Evolutionary conservation across 169 alveolate genomes (phyloP).

Genomic region (Eimeria tenella): DNA sequence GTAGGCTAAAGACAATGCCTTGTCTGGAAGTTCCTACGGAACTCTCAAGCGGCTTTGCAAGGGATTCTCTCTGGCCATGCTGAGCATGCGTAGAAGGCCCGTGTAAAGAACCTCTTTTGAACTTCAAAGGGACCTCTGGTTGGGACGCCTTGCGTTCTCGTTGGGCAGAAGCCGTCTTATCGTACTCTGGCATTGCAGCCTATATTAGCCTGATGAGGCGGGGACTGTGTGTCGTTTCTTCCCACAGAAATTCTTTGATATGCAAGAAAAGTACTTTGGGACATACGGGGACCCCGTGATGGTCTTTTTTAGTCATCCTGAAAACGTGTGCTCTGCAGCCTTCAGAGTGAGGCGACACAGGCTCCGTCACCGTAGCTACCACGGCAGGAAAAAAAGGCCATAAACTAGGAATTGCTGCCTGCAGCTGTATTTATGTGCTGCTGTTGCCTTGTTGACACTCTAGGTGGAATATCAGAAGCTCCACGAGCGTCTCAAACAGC

Average conservation of each 20-base stretch:
- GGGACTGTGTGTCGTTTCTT: no score
- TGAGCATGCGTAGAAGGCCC: no score
- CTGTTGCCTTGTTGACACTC: background rate
- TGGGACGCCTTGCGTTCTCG: no score
- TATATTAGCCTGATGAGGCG: no score
- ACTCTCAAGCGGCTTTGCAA: no score
- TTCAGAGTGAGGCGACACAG: slow-evolving; percentile 56
- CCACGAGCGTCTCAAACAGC: slow-evolving; percentile 56
- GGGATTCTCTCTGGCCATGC: no score
- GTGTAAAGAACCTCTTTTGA: no score
- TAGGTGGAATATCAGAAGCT: slow-evolving; percentile 75
- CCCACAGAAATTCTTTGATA: slow-evolving; percentile 71
- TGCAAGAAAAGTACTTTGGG: slow-evolving; percentile 69
- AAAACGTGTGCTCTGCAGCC: slow-evolving; percentile 53
- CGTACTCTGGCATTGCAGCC: no score
- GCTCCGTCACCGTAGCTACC: background rate
- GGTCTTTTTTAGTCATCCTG: slow-evolving; percentile 69
- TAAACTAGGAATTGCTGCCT: background rate
- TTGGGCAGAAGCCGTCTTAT: no score
- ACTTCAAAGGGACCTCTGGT: no score
- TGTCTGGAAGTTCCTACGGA: no score
- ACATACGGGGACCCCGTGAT: slow-evolving; percentile 77
- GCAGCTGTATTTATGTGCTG: background rate
- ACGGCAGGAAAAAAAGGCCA: background rate
- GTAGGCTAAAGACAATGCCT: no score